phyloP scores from a whole-genome alignment of 441 rosid species.

The Adansonia gregorii region DNA sequence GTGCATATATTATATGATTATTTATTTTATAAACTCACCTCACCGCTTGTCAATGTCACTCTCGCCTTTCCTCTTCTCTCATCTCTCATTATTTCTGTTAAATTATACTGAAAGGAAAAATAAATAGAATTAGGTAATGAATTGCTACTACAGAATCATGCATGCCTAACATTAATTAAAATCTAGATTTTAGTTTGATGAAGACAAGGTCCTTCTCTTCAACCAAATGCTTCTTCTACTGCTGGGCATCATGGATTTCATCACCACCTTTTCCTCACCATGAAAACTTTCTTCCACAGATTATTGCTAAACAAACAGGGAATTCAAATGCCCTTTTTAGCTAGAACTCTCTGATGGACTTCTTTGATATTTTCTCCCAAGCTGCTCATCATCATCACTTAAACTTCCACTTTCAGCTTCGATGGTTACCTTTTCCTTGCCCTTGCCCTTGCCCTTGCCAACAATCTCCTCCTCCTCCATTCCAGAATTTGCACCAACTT shows the following conservation, averaged over 20 bases:
- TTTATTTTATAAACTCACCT: no score
- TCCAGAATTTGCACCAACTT: slow-evolving; percentile 29
- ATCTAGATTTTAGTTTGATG: no score
- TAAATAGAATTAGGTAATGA: no score
- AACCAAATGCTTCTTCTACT: slow-evolving; percentile 41
- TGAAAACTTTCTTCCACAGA: neutral
- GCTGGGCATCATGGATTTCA: slow-evolving; percentile 29
- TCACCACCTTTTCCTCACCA: slow-evolving; percentile 29
- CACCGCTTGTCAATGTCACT: no score
- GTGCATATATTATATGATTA: no score
- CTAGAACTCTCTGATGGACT: slow-evolving; percentile 34
- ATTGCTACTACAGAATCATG: no score
- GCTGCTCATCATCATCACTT: neutral
- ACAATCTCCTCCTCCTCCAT: slow-evolving; percentile 29
- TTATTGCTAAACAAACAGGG: slow-evolving; percentile 28
- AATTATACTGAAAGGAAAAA: no score
- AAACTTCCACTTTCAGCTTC: slow-evolving; percentile 38
- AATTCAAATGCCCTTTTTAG: neutral
- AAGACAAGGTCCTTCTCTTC: slow-evolving; percentile 25
- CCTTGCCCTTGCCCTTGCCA: slow-evolving; percentile 35
- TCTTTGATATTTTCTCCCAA: neutral
- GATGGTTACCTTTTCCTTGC: slow-evolving; percentile 32
- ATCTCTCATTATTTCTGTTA: no score
- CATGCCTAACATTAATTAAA: no score
- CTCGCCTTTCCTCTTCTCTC: no score